Conservation (phyloP, 1,139 yeast genomes). For the Hansenula sp. region DNA sequence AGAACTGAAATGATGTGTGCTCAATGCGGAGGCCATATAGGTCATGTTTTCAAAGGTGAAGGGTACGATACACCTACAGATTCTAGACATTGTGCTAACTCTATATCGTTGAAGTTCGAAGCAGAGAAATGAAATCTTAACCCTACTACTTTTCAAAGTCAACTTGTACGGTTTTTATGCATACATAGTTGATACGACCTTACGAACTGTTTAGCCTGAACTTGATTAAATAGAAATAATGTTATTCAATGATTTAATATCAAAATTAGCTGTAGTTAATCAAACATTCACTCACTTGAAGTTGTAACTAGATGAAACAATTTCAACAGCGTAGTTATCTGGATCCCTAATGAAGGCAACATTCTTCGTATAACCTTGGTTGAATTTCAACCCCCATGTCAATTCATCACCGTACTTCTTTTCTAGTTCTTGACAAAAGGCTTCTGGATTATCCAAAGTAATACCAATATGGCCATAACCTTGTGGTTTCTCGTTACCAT, state of each 20-base stretch:
- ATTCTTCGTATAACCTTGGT: constrained; percentile 54
- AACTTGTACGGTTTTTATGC: too few species aligned
- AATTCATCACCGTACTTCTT: constrained; percentile 40
- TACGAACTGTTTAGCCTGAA: neutral
- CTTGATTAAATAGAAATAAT: too few species aligned
- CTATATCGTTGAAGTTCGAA: constrained; percentile 69
- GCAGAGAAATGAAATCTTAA: constrained; percentile 21
- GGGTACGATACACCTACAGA: constrained; percentile 89
- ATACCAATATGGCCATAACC: constrained; percentile 90
- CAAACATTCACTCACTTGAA: neutral
- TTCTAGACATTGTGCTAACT: constrained; percentile 92
- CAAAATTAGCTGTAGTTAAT: too few species aligned
- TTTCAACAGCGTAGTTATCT: constrained; percentile 86
- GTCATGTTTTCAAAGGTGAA: constrained; percentile 94
- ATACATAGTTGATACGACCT: too few species aligned
- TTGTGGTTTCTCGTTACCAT: constrained; percentile 73
- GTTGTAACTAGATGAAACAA: constrained; percentile 38
- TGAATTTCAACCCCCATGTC: constrained; percentile 50
- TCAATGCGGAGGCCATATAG: constrained; percentile 90
- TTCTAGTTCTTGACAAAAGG: constrained; percentile 50
- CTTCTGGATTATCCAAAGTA: constrained; percentile 61
- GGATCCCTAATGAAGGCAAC: constrained; percentile 83
- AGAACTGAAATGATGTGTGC: constrained; percentile 87
- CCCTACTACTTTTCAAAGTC: too few species aligned
- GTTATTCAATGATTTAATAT: too few species aligned